Base-by-base conservation (phyloP, 208 protist genomes). In the Wallacemonas sp. region DNA sequence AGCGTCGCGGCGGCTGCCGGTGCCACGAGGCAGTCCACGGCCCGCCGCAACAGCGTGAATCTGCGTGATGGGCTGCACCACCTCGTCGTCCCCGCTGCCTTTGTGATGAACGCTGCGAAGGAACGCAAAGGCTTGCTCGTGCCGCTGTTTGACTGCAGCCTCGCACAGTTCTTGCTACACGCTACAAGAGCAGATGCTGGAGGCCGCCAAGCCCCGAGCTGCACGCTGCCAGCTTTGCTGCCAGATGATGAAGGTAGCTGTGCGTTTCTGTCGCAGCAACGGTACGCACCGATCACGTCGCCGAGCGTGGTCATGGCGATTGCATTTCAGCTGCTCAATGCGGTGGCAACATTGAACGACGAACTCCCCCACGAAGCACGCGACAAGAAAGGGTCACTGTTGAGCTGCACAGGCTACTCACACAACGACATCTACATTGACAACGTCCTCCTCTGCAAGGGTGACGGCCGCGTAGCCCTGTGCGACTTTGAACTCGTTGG, bases 401-500 rank as follows among this genome's bases (percentile, higher is more conserved):
- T 46, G 19, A 16, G 17, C 33, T 86, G 49, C 62, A 62, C 33
- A 9, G 89, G 85, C 38, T 95, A 81, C 68, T 82, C 76, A 1
- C 89, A 95, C 74, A 93, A 95, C 57, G 90, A 95, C 71, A 72
- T 95, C 33, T 86, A 93, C 54, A 69, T 93, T 2, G 87, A 83
- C 63, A 95, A 95, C 60, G 69, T 95, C 2, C 78, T 95, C 29
- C 27, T 93, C 24, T 70, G 65, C 24, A 36, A 58, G 19, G 8
- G 58, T 38, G 47, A 65, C 26, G 86, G 86, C 33, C 49, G 74
- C 24, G 76, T 93, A 2, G 84, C 78, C 0, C 67, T 95, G 21
- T 93, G 90, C 66, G 90, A 95, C 72, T 95, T 95, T 80, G 86
- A 95, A 63, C 78, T 95, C 21, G 87, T 95, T 5, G 62, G 63